Evolutionary conservation across 2,329 filamentous ascomycete genomes (phyloP).

Genomic region (Hansfordia pulvinata): DNA sequence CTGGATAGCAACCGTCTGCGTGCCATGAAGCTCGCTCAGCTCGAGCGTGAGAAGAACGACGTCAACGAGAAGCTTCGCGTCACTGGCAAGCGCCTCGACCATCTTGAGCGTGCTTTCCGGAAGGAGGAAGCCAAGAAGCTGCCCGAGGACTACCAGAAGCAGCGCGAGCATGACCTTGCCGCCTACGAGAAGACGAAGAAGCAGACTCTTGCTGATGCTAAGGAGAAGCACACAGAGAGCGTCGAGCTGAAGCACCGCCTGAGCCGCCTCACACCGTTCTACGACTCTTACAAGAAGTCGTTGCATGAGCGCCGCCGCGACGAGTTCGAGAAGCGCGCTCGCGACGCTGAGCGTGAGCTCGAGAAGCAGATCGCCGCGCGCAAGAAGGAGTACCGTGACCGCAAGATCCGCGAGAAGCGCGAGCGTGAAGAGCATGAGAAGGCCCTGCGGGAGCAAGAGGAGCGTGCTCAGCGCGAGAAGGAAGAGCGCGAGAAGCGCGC

Average conservation of each 20-base stretch:
- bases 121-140: constrained; percentile 93
- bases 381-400: constrained; percentile 78
- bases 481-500: constrained; percentile 71
- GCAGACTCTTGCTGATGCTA: constrained; percentile 65
- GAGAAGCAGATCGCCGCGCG: constrained; percentile 82
- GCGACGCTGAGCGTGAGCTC: constrained; percentile 81
- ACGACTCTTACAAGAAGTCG: constrained; percentile 70
- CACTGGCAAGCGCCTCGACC: constrained; percentile 90
- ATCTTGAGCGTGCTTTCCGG: constrained; percentile 91
- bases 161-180: constrained; percentile 64
- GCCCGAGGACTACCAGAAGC: constrained; percentile 68
- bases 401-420: constrained; percentile 66
- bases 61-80: constrained; percentile 82
- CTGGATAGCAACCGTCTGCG: constrained; percentile 84
- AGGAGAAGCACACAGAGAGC: constrained; percentile 82
- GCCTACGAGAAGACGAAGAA: constrained; percentile 69
- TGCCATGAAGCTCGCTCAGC: constrained; percentile 85
- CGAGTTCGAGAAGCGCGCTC: constrained; percentile 90
- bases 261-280: constrained; percentile 67
- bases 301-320: constrained; percentile 81
- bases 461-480: constrained; percentile 67
- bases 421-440: constrained; percentile 78
- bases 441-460: constrained; percentile 68
- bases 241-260: constrained; percentile 91
- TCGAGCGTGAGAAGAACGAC: constrained; percentile 97